Evolutionary conservation across 164 flowering plant species (phyloP).

Genomic region (Umbilicus rupestris): DNA sequence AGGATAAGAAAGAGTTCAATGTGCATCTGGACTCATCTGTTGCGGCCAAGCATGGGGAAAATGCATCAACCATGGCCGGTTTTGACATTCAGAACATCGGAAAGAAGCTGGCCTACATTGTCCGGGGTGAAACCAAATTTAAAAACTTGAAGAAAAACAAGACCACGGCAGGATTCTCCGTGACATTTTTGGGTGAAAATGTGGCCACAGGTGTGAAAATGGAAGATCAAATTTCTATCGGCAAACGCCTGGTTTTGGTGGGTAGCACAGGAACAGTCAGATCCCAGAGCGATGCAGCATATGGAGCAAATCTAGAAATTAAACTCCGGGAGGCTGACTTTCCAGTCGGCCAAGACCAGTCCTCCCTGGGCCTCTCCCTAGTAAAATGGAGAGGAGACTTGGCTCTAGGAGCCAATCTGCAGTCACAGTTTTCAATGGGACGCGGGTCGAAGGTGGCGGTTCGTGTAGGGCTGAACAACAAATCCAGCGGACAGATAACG

Average conservation of each 20-base stretch:
- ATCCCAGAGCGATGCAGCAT: constrained; percentile 67
- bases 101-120: constrained; percentile 67
- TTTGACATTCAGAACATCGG: constrained; percentile 84
- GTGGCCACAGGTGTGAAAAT: constrained; percentile 68
- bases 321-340: constrained; percentile 63
- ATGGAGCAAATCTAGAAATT: constrained; percentile 81
- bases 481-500: constrained; percentile 76
- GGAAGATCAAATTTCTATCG: constrained; percentile 72
- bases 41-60: constrained; percentile 70
- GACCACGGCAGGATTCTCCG: constrained; percentile 63
- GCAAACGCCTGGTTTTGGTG: constrained; percentile 57
- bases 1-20: constrained; percentile 91
- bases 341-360: constrained; percentile 82
- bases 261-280: constrained; percentile 78
- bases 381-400: constrained; percentile 88
- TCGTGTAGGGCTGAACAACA: constrained; percentile 78
- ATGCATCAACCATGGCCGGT: constrained; percentile 69
- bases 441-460: constrained; percentile 66
- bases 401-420: constrained; percentile 70
- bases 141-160: constrained; percentile 66
- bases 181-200: constrained; percentile 80
- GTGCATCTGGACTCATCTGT: constrained; percentile 81
- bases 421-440: constrained; percentile 70
- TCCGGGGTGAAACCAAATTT: constrained; percentile 82
- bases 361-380: constrained; percentile 68